Conservation (phyloP, 257 asterid genomes). For the Salvia splendens region DNA sequence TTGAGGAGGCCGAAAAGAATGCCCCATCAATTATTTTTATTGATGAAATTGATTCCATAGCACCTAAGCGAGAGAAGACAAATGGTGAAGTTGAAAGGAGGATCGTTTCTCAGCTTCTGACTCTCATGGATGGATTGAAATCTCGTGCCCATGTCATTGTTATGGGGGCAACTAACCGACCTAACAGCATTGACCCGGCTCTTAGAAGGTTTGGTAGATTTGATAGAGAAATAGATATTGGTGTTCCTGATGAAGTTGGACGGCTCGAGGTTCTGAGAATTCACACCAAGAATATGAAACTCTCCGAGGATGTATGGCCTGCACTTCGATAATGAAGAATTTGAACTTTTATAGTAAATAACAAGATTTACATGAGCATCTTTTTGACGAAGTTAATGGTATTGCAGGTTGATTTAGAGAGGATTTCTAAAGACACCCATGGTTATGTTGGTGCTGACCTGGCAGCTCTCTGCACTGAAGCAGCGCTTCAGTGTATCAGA, state of each 20-base stretch:
- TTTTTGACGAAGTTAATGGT: neutral
- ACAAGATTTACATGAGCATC: neutral
- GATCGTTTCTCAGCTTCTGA: constrained; percentile 57
- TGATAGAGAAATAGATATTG: constrained; percentile 59
- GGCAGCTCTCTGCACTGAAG: constrained; percentile 67
- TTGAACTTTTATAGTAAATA: neutral
- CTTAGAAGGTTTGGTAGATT: constrained; percentile 65
- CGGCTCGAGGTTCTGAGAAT: constrained; percentile 58
- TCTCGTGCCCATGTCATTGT: constrained; percentile 62
- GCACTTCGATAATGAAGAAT: constrained; percentile 5
- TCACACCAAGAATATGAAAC: constrained; percentile 57
- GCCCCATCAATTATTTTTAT: constrained; percentile 56
- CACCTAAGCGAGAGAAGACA: constrained; percentile 61
- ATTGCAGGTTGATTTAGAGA: constrained; percentile 59
- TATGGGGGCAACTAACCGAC: constrained; percentile 58
- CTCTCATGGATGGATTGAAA: constrained; percentile 61
- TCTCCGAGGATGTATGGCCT: constrained; percentile 48
- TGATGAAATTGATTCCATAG: constrained; percentile 57
- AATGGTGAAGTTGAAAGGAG: constrained; percentile 66
- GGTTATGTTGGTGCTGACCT: constrained; percentile 65
- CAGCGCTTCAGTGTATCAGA: constrained; percentile 61
- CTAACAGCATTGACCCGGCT: constrained; percentile 59
- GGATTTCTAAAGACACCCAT: constrained; percentile 51
- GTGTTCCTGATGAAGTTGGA: constrained; percentile 63
- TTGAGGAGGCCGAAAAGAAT: constrained; percentile 66